Conservation (phyloP, 2,329 filamentous ascomycete species). For the Akanthomyces dipterigenus region DNA sequence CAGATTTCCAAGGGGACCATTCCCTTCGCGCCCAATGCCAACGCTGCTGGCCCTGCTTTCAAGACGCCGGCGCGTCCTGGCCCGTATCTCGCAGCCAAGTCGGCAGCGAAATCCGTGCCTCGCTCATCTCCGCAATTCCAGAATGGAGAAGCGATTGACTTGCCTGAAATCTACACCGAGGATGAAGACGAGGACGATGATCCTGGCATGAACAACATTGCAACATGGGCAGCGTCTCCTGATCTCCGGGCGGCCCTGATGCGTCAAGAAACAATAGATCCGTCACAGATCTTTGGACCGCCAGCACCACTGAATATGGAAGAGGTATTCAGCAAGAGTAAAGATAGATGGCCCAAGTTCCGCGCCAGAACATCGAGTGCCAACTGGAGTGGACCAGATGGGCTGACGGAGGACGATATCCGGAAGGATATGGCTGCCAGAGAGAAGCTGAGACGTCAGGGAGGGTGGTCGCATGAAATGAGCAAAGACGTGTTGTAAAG, state of each 20-base stretch:
- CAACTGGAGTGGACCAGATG: constrained; percentile 81
- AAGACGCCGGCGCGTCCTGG: constrained; percentile 63
- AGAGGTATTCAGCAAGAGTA: constrained; percentile 87
- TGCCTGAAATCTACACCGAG: constrained; percentile 93
- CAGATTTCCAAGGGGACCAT: constrained; percentile 85
- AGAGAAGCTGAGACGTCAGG: constrained; percentile 72
- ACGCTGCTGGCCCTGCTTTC: constrained; percentile 46
- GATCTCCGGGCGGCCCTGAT: constrained; percentile 69
- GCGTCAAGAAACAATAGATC: constrained; percentile 79
- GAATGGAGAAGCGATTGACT: constrained; percentile 81
- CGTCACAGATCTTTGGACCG: constrained; percentile 79
- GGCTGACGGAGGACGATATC: constrained; percentile 82
- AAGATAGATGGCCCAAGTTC: constrained; percentile 80
- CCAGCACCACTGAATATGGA: constrained; percentile 89
- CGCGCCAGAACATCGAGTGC: constrained; percentile 87
- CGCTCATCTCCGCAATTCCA: constrained; percentile 78
- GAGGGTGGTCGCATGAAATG: constrained; percentile 73
- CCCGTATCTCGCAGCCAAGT: constrained; percentile 38
- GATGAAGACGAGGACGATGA: constrained; percentile 77
- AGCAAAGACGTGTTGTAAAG: constrained; percentile 38
- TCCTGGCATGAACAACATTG: constrained; percentile 48
- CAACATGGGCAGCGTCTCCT: constrained; percentile 84
- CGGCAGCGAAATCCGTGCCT: constrained; percentile 51
- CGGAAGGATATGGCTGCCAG: constrained; percentile 70
- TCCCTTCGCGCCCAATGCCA: constrained; percentile 70